These are phyloP conservation scores for Vanilla planifolia DNA, from an alignment of 106 monocot species.

Conservation along the genomic window DNA sequence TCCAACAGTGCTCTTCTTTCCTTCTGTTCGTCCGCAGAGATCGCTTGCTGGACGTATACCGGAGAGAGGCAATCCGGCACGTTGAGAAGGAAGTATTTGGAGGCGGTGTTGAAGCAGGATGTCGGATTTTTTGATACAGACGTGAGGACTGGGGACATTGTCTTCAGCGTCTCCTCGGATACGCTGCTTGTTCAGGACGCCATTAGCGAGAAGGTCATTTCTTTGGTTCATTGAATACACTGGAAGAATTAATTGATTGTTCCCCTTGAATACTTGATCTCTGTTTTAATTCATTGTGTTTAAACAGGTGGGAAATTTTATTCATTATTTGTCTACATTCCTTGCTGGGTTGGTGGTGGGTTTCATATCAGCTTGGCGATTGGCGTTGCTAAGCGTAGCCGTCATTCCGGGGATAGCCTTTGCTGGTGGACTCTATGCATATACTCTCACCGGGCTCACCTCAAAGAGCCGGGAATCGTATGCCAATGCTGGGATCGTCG, in stretches of 20 bases:
- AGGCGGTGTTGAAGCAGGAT: constrained; percentile 87
- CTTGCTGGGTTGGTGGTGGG: constrained; percentile 93
- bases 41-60: constrained; percentile 98
- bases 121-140: constrained; percentile 99
- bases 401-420: constrained; percentile 97
- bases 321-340: constrained; percentile 94
- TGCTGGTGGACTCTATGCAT: constrained; percentile 92
- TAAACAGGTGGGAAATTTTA: constrained; percentile 90
- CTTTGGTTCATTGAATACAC: background rate
- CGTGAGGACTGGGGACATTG: constrained; percentile 91
- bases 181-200: constrained; percentile 98
- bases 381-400: constrained; percentile 93
- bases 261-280: background rate
- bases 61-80: constrained; percentile 91
- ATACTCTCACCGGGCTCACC: constrained; percentile 87
- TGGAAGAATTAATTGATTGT: background rate
- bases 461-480: constrained; percentile 97
- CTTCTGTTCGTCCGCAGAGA: constrained; percentile 46
- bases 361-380: constrained; percentile 83
- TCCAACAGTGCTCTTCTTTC: background rate
- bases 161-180: constrained; percentile 95
- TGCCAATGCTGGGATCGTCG: constrained; percentile 88
- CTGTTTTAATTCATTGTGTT: background rate
- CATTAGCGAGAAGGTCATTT: constrained; percentile 92
- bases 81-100: constrained; percentile 71